phyloP scores from a whole-genome alignment of 768 basidiomycete genomes.

The Candolleomyces aberdarensis region DNA sequence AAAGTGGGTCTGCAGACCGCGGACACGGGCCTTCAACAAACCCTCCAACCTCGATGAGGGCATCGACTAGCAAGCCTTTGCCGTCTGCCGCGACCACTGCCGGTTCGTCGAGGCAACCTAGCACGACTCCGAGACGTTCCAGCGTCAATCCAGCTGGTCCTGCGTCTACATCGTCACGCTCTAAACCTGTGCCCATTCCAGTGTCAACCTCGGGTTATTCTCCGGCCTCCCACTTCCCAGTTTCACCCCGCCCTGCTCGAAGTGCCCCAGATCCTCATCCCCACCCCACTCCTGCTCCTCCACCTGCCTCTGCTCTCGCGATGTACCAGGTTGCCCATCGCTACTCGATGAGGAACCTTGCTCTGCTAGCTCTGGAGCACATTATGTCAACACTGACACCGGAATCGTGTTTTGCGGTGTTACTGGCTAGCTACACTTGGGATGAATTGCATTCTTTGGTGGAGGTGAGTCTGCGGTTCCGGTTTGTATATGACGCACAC shows the following conservation, averaged over 20 bases:
- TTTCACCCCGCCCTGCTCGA: slow-evolving; percentile 46
- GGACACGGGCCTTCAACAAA: slow-evolving; percentile 19
- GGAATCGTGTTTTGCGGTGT: slow-evolving; percentile 60
- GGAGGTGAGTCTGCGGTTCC: slow-evolving; percentile 41
- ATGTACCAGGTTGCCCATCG: slow-evolving; percentile 78
- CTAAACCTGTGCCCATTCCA: slow-evolving; percentile 42
- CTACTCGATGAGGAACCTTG: slow-evolving; percentile 65
- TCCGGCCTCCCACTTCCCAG: slow-evolving; percentile 40
- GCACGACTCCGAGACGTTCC: slow-evolving; percentile 17
- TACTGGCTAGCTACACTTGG: slow-evolving; percentile 68
- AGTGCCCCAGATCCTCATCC: slow-evolving; percentile 61
- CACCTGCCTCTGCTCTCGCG: slow-evolving; percentile 67
- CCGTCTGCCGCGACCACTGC: slow-evolving; percentile 21
- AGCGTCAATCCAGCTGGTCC: slow-evolving; percentile 17
- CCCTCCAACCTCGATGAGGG: slow-evolving; percentile 16
- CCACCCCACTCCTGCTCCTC: slow-evolving; percentile 61
- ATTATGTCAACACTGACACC: slow-evolving; percentile 69
- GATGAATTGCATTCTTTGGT: slow-evolving; percentile 59
- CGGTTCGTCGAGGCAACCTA: slow-evolving; percentile 13
- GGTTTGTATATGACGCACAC: slow-evolving; percentile 1
- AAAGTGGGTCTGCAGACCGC: slow-evolving; percentile 24
- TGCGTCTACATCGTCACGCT: slow-evolving; percentile 25
- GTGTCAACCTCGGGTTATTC: slow-evolving; percentile 30
- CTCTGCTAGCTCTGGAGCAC: slow-evolving; percentile 67
- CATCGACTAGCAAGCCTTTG: slow-evolving; percentile 18